Evolutionary conservation across 768 basidiomycete species (phyloP), one percentile per base, ranked within the genome.

Genomic region (Peribolospora kevripleyi): DNA sequence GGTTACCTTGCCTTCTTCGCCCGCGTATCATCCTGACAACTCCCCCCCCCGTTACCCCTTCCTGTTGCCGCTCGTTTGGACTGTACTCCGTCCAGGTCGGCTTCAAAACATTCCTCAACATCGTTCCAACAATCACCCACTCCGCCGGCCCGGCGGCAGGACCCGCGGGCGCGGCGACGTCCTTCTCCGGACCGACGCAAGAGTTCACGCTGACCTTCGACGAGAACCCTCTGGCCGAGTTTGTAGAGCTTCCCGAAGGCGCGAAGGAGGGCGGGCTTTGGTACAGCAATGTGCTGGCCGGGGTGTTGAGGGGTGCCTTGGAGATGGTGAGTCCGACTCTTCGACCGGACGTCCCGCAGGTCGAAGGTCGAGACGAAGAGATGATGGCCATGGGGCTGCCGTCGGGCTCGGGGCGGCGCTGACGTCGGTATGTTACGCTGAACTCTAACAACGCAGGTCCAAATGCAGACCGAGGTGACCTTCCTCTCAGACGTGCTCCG

Each of bases 281-380:
- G 85, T 97, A 88, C 67, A 88, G 84, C 68, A 97, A 97, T 68
- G 81, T 97, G 47, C 71, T 93, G 2, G 91, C 88, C 63, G 93
- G 93, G 4, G 91, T 97, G 6, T 68, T 97, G 51, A 72, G 90
- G 53, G 93, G 93, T 3, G 78, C 88, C 42, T 67, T 98, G 52
- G 93, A 98, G 71, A 97, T 98, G 93, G 93, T 93, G 63, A 58
- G 75, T 68, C 25, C 4, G 57, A 59, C 8, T 54, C 10, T 40
- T 25, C 51, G 37, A 8, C 10, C 25, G n/a, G 13, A 10, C 25
- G 45, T 37, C 7, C 11, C 54, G 50, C 6, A 9, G n/a, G n/a
- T 11, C 9, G 11, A 11, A 11, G 14, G 10, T 14, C n/a, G 11
- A 38, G 50, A 14, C n/a, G 36, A 39, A 50, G n/a, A 50, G 50